These are phyloP conservation scores for Cytospora piceae DNA, from an alignment of 2,329 filamentous ascomycete genomes.

Conservation along the genomic window DNA sequence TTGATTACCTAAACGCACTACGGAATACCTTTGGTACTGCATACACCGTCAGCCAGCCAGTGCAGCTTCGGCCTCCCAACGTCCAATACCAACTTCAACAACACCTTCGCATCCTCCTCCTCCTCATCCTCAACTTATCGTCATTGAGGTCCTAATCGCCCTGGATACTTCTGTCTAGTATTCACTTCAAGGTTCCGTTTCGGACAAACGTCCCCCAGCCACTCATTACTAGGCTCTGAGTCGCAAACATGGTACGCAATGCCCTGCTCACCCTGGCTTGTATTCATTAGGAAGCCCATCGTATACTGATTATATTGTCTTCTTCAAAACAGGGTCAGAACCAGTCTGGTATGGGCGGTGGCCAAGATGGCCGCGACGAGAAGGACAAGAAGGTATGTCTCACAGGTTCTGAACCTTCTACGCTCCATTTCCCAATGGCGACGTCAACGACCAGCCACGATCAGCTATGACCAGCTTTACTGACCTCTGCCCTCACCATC, in stretches of 20 bases:
- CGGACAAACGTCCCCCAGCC: neutral
- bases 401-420: slow-evolving; percentile 8
- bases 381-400: slow-evolving; percentile 87
- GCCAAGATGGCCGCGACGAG: slow-evolving; percentile 75
- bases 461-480: slow-evolving; percentile 13
- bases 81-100: slow-evolving; percentile 1
- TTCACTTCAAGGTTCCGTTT: neutral
- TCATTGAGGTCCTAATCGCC: neutral
- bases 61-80: slow-evolving; percentile 20
- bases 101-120: neutral
- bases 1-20: slow-evolving; percentile 29
- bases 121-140: neutral
- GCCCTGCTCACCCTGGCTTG: neutral
- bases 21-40: neutral
- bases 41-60: slow-evolving; percentile 10
- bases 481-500: slow-evolving; percentile 25
- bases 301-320: slow-evolving; percentile 12
- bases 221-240: slow-evolving; percentile 11
- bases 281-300: neutral
- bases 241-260: slow-evolving; percentile 36
- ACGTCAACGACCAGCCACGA: slow-evolving; percentile 23
- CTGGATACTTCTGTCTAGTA: neutral
- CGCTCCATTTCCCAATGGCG: slow-evolving; percentile 5
- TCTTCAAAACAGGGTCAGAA: slow-evolving; percentile 69
- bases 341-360: slow-evolving; percentile 82